Conservation (phyloP, 73 alveolate genomes). For the Paramecium biaurelia region DNA sequence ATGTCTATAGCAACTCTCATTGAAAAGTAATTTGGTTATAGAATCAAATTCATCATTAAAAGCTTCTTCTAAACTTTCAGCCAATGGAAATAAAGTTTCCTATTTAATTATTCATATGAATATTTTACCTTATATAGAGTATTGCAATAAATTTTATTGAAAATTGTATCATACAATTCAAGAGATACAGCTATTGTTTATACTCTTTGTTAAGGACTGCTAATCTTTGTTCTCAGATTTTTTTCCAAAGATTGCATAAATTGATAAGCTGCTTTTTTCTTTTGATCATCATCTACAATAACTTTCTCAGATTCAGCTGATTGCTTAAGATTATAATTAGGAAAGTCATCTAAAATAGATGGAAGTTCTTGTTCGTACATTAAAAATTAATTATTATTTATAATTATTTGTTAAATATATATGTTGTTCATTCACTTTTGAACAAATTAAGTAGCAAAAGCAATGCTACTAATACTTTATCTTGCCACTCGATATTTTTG, state of each 20-base stretch:
- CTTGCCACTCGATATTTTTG: not conserved
- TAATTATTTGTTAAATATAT: constrained; percentile 2
- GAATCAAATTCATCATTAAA: constrained; percentile 30
- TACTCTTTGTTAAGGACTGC: not conserved
- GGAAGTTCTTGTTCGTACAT: constrained; percentile 37
- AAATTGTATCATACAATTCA: not conserved
- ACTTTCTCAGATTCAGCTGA: not conserved
- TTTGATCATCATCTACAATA: not conserved
- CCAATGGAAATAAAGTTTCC: not conserved
- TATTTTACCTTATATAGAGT: not conserved
- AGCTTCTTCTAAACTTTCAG: not conserved
- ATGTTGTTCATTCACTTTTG: not conserved
- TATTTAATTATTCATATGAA: not conserved
- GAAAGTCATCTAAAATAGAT: constrained; percentile 16
- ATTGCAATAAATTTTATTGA: constrained; percentile 40
- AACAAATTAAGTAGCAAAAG: constrained; percentile 22
- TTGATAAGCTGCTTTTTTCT: constrained; percentile 7
- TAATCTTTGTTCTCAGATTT: constrained; percentile 12
- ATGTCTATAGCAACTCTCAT: constrained; percentile 37
- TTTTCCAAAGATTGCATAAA: constrained; percentile 18
- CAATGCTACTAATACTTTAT: constrained; percentile 28
- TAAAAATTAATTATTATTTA: not conserved
- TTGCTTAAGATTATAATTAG: not conserved
- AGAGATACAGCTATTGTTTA: not conserved
- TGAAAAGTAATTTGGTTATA: not conserved